Percentiles rank a stretch among this genome's conserved stretches.
Conservation (phyloP, 176 grass and related monocot species). For the Oryza rufipogon region DNA sequence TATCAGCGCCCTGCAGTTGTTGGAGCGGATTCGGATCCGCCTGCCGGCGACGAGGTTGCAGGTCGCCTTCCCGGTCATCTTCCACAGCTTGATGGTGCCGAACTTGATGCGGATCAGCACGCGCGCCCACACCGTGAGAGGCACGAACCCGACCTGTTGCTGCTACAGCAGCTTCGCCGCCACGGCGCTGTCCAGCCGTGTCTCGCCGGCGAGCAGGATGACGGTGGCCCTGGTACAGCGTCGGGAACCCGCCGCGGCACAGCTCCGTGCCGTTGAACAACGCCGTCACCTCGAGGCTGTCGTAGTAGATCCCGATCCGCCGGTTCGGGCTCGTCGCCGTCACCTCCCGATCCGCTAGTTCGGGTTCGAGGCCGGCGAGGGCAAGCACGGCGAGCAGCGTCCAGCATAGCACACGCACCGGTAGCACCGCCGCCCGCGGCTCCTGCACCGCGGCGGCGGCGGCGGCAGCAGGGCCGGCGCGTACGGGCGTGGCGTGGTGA, state of each 20-base stretch:
- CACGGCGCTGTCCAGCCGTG: conserved; percentile 51
- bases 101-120: conserved; percentile 83
- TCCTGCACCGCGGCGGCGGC: neutral
- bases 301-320: conserved; percentile 86
- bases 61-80: conserved; percentile 39
- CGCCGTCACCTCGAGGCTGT: conserved; percentile 56
- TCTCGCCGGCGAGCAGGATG: conserved; percentile 56
- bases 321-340: conserved; percentile 31
- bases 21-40: no score
- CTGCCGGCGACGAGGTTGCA: no score
- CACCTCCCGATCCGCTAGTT: no score
- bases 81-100: conserved; percentile 67
- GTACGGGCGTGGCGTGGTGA: conserved; percentile 29
- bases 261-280: conserved; percentile 72
- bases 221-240: conserved; percentile 75
- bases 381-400: conserved; percentile 37
- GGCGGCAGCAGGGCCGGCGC: neutral
- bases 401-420: conserved; percentile 66
- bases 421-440: conserved; percentile 57
- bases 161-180: conserved; percentile 41
- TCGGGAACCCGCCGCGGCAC: conserved; percentile 68
- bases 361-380: conserved; percentile 53
- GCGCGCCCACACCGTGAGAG: conserved; percentile 51
- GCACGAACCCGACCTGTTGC: conserved; percentile 59
- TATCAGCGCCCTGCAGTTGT: no score